Base-by-base conservation (phyloP, 768 basidiomycete species). In the Russula abietina region DNA sequence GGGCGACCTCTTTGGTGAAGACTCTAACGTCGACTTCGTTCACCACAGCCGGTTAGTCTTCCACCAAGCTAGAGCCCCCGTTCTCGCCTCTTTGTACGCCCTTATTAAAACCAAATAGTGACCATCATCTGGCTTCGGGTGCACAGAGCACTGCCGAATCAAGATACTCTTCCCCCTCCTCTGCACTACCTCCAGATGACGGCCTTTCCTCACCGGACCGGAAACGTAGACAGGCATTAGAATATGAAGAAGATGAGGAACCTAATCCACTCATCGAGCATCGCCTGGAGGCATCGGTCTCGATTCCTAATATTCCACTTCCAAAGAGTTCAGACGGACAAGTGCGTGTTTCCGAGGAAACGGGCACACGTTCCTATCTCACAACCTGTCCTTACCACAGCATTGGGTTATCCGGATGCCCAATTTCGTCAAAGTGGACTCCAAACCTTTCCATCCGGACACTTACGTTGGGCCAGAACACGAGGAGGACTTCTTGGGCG, bases 371-470 rank as follows among this genome's bases (percentile, higher is more conserved):
- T 54, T 32, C 11, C 57, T 62, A 24, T 17, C 51, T 60, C 67
- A 30, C 54, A 30, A 32, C 19, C 36, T 65, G 52, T 49, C 9
- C 57, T 54, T 65, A 17, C 45, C n/a, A n/a, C 55, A 93, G 92
- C 85, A 87, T 68, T 98, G 94, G 94, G 88, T 93, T 57, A 84
- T 96, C 59, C 86, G 91, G 46, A 84, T 97, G 72, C 97, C 96
- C n/a, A 91, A 91, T 71, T 97, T 91, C 71, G 86, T 99, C 60
- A 87, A 88, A 70, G 81, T 97, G 56, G 91, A 95, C 69, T 82
- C 91, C 1, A 88, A 89, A 65, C 92, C 96, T 0, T 99, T 91
- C 70, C 91, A 95, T 71, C 84, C 87, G 14, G 87, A 93, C 60
- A 88, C 87, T 0, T 94, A 93, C 74, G 79, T 87, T 51, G 89